Percentiles rank a stretch among this genome's conserved stretches.
These are phyloP conservation scores for Globisporangium alternatum DNA, from an alignment of 352 stramenopile genomes.

Conservation along the genomic window DNA sequence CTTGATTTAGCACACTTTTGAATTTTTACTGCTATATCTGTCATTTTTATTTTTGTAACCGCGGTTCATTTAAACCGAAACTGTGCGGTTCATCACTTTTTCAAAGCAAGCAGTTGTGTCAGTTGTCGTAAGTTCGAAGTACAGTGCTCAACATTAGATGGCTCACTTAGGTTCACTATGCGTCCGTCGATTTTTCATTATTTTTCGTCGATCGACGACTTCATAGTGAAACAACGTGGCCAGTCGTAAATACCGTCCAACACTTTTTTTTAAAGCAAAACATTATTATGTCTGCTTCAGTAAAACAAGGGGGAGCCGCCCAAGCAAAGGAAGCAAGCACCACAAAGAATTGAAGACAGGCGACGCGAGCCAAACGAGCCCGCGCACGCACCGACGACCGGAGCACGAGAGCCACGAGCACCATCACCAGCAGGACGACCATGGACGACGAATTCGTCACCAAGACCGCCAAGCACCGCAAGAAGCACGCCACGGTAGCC, in stretches of 20 bases:
- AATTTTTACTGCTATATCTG: background rate
- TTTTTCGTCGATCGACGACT: no score
- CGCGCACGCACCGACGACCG: background rate
- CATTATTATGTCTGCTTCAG: background rate
- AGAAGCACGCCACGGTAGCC: conserved; percentile 35
- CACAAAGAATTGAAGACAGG: conserved; percentile 8
- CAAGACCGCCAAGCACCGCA: conserved; percentile 72
- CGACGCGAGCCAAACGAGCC: conserved; percentile 3
- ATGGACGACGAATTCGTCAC: conserved; percentile 76
- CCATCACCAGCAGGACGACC: conserved; percentile 28
- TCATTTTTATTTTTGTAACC: no score
- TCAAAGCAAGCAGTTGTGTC: no score
- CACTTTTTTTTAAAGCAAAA: no score
- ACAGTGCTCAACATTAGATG: no score
- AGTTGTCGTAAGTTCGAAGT: no score
- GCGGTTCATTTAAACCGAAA: no score
- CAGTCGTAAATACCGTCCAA: background rate
- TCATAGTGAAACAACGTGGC: background rate
- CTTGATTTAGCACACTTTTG: background rate
- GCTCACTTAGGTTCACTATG: no score
- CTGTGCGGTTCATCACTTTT: no score
- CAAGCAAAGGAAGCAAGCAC: background rate
- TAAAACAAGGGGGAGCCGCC: background rate
- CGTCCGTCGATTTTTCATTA: no score
- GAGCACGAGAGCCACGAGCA: conserved; percentile 11